phyloP scores from a whole-genome alignment of 2,329 filamentous ascomycete species.

The Talaromyces rugulosus region DNA sequence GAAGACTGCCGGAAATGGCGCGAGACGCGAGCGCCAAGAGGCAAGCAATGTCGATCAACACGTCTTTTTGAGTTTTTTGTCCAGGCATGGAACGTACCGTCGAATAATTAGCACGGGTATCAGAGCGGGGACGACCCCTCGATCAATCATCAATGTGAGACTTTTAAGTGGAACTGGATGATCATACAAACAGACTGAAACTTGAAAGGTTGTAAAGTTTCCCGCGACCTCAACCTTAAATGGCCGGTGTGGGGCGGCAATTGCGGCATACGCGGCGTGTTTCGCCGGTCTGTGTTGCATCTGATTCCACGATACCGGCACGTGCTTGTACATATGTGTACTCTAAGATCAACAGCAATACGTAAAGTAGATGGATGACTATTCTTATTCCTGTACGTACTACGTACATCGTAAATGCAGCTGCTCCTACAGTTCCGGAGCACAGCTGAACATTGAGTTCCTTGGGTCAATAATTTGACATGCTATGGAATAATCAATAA shows the following conservation, averaged over 20 bases:
- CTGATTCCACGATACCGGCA: not conserved
- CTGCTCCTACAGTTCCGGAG: not conserved
- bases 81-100: not conserved
- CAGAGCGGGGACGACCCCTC: too few species aligned
- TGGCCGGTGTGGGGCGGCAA: not conserved
- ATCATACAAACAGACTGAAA: not conserved
- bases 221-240: not conserved
- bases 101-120: too few species aligned
- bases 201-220: not conserved
- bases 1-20: not conserved
- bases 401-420: not conserved
- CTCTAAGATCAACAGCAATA: too few species aligned
- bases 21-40: not conserved
- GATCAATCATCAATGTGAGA: not conserved
- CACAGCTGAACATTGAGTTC: not conserved
- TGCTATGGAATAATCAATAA: not conserved
- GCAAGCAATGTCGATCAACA: not conserved
- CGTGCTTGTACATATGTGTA: too few species aligned
- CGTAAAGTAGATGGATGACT: not conserved
- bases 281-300: not conserved
- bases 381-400: not conserved
- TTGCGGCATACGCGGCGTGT: not conserved
- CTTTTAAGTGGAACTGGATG: too few species aligned
- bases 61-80: not conserved
- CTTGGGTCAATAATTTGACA: not conserved